These are phyloP conservation scores for Stagonosporopsis chrysanthemi DNA, from an alignment of 2,329 filamentous ascomycete genomes.

Conservation along the genomic window DNA sequence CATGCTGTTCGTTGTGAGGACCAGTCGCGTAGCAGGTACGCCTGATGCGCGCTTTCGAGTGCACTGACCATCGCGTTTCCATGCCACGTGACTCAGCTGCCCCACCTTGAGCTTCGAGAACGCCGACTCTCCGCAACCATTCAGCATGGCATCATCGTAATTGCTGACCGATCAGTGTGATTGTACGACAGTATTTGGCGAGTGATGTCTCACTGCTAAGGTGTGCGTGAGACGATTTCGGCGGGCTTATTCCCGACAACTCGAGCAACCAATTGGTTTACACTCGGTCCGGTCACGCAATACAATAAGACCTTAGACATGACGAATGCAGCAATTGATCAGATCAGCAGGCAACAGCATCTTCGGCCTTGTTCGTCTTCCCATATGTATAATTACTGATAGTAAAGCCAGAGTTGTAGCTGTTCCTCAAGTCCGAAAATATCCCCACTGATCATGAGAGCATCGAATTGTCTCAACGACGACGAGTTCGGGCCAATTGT, in stretches of 20 bases:
- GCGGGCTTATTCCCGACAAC: too few relatives aligned
- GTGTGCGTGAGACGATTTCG: not conserved
- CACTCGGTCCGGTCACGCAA: not conserved
- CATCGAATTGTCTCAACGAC: not conserved
- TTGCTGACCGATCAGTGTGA: not conserved
- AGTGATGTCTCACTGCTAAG: not conserved
- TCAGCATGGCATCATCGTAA: not conserved
- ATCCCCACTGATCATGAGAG: not conserved
- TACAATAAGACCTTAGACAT: not conserved
- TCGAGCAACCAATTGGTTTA: not conserved
- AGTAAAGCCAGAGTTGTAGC: not conserved
- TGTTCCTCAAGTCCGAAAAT: not conserved
- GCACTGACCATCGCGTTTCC: not conserved
- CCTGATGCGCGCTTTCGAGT: not conserved
- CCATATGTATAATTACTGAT: not conserved
- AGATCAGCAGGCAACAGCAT: not conserved
- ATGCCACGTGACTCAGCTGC: too few relatives aligned
- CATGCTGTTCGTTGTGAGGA: not conserved
- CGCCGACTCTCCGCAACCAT: not conserved
- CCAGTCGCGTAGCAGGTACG: not conserved
- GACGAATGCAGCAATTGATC: not conserved
- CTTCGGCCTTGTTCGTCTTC: not conserved
- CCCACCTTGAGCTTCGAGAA: not conserved
- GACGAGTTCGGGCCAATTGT: slow-evolving; percentile 3
- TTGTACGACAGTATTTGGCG: not conserved